A percentile compares a stretch with the other conserved stretches of the same genome.
These are phyloP conservation scores for Tuber melanosporum DNA, from an alignment of 495 filamentous ascomycete species.

Conservation along the genomic window DNA sequence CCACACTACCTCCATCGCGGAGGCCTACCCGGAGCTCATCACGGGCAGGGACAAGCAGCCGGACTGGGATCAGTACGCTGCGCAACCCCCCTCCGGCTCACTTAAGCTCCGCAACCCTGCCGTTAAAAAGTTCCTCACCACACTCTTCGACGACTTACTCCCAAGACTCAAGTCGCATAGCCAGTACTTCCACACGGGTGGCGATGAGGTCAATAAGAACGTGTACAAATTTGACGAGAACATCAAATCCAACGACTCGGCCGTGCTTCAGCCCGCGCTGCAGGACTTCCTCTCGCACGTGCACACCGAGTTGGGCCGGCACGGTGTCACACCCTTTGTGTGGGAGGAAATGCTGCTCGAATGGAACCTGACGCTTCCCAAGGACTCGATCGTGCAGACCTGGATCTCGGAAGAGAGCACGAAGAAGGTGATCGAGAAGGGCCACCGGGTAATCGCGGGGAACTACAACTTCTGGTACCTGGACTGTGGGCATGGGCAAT, in stretches of 20 bases:
- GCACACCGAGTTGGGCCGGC: conserved; percentile 53
- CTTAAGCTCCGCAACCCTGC: conserved; percentile 63
- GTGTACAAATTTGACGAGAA: conserved; percentile 66
- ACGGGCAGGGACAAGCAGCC: conserved; percentile 63
- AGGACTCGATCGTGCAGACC: conserved; percentile 62
- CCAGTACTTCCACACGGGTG: conserved; percentile 73
- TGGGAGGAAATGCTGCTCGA: conserved; percentile 78
- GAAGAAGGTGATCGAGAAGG: conserved; percentile 51
- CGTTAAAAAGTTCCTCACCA: conserved; percentile 63
- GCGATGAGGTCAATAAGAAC: conserved; percentile 72
- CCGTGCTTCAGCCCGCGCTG: conserved; percentile 60
- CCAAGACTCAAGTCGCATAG: conserved; percentile 61
- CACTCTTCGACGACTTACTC: conserved; percentile 62
- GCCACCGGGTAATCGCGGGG: conserved; percentile 62
- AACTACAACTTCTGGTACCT: conserved; percentile 78
- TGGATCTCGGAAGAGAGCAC: conserved; percentile 59
- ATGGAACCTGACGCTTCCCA: conserved; percentile 63
- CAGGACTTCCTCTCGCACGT: conserved; percentile 63
- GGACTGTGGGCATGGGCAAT: conserved; percentile 68
- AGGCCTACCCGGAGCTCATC: conserved; percentile 65
- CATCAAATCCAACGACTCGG: conserved; percentile 55
- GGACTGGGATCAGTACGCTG: conserved; percentile 58
- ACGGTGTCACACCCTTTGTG: conserved; percentile 60
- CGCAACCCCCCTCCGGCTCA: conserved; percentile 68
- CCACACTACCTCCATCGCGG: conserved; percentile 60